phyloP scores from a whole-genome alignment of 2,329 filamentous ascomycete species.

The Epichloe bromicola region DNA sequence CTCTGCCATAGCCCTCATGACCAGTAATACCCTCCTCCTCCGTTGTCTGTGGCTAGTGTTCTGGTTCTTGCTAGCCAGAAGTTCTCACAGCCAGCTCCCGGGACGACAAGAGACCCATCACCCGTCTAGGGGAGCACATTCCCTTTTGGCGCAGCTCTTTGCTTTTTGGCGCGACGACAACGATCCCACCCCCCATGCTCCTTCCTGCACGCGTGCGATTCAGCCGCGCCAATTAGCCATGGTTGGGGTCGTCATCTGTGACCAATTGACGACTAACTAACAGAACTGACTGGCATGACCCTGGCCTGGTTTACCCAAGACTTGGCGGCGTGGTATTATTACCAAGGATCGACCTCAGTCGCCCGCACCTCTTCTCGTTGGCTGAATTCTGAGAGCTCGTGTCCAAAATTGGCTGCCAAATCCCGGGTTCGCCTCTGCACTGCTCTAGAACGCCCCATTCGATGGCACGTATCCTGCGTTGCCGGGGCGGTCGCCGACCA shows the following conservation, averaged over 20 bases:
- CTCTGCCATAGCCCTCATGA: no score
- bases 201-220: neutral
- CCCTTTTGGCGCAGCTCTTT: no score
- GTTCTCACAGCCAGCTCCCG: no score
- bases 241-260: neutral
- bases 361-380: slow-evolving; percentile 6
- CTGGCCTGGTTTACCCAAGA: neutral
- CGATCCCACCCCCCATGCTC: no score
- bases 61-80: no score
- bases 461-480: neutral
- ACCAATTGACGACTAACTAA: no score
- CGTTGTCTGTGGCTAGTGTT: no score
- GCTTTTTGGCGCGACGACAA: no score
- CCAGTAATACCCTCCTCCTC: no score
- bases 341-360: slow-evolving; percentile 13
- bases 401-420: slow-evolving; percentile 18
- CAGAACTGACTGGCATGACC: neutral
- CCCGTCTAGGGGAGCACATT: no score
- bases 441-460: neutral
- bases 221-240: neutral
- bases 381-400: slow-evolving; percentile 15
- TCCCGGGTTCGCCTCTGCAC: neutral
- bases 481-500: no score
- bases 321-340: neutral
- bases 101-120: no score